A percentile compares a stretch with the other conserved stretches of the same genome.
These are phyloP conservation scores for Phytophthora sansomeana DNA, from an alignment of 352 stramenopile species.

Conservation along the genomic window DNA sequence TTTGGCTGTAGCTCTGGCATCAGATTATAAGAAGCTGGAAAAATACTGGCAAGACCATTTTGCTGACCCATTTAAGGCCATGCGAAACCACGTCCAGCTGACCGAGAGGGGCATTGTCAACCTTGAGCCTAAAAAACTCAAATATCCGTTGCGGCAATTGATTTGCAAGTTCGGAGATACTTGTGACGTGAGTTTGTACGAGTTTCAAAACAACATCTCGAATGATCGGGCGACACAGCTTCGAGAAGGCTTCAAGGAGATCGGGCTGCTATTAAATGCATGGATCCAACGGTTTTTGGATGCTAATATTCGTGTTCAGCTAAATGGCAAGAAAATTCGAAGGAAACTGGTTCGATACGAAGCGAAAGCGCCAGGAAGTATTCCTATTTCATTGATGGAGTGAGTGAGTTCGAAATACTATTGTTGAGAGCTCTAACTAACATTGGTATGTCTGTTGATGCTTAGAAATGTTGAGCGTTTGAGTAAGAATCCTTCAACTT, in stretches of 20 bases:
- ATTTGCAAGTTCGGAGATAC: neutral
- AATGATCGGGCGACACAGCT: neutral
- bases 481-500: too few relatives aligned
- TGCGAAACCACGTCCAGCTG: neutral
- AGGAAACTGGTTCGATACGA: neutral
- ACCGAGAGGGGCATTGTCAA: neutral
- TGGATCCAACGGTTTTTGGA: neutral
- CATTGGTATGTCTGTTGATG: too few relatives aligned
- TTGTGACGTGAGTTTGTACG: neutral
- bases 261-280: neutral
- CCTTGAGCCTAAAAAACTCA: neutral
- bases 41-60: neutral
- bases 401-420: neutral
- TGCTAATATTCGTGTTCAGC: too few relatives aligned
- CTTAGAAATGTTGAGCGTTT: too few relatives aligned
- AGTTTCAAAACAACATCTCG: neutral
- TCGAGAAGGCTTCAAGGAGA: neutral
- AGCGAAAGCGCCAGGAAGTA: neutral
- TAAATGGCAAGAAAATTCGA: too few relatives aligned
- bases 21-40: neutral
- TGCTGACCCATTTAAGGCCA: neutral
- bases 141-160: neutral
- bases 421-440: neutral
- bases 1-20: neutral
- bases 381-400: neutral